A percentile compares a stretch with the other conserved stretches of the same genome.
Conservation (phyloP, 306 rosid species). For the Vicia faba region DNA sequence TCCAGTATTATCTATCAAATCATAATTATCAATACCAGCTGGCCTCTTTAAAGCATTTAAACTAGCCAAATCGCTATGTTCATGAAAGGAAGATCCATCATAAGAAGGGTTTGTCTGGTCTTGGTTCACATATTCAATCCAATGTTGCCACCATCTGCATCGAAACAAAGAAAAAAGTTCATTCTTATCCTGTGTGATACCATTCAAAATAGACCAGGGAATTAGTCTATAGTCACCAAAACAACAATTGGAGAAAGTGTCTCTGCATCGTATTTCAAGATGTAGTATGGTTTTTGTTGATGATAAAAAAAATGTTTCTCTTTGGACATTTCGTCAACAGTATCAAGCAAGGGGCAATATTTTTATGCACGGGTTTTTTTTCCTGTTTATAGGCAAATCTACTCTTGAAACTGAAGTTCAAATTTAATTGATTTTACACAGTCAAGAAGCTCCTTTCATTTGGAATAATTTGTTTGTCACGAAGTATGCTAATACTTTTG, state of each 20-base stretch:
- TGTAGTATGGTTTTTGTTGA: slow-evolving; percentile 3
- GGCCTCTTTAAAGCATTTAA: slow-evolving; percentile 73
- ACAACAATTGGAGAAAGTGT: slow-evolving; percentile 11
- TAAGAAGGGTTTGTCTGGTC: slow-evolving; percentile 69
- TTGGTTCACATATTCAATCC: slow-evolving; percentile 97
- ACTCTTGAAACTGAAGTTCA: slow-evolving; percentile 20
- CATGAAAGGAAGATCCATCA: slow-evolving; percentile 67
- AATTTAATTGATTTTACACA: slow-evolving; percentile 26
- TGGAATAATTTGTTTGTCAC: background rate
- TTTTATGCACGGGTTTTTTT: background rate
- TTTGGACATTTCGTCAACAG: slow-evolving; percentile 18
- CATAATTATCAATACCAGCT: slow-evolving; percentile 80
- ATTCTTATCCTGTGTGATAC: slow-evolving; percentile 5
- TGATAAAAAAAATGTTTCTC: background rate
- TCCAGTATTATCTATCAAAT: slow-evolving; percentile 67
- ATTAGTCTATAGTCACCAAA: slow-evolving; percentile 31
- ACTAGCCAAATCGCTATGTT: slow-evolving; percentile 64
- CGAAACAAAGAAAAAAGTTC: slow-evolving; percentile 33
- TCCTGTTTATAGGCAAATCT: slow-evolving; percentile 8
- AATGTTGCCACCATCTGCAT: slow-evolving; percentile 96
- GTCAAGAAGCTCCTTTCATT: slow-evolving; percentile 25
- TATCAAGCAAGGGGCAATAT: slow-evolving; percentile 8
- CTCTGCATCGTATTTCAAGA: slow-evolving; percentile 2
- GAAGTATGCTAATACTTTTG: background rate
- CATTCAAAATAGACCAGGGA: slow-evolving; percentile 34